Conservation (phyloP, 805 yeast genomes). For the Saccharomyces paradoxus region DNA sequence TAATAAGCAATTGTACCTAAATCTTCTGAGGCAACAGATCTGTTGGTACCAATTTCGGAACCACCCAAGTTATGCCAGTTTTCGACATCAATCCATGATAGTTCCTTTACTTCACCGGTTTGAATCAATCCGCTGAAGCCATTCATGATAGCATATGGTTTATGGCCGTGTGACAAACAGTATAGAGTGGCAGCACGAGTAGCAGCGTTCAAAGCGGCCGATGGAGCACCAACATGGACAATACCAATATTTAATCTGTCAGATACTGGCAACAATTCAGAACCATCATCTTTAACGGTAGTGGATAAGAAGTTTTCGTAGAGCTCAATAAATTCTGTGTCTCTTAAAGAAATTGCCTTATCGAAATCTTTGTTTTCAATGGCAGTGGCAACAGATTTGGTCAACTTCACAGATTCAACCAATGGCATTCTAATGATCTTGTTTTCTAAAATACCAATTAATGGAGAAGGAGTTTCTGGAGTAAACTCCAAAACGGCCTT, state of each 20-base stretch:
- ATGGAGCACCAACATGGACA: conserved; percentile 92
- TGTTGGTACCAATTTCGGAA: conserved; percentile 93
- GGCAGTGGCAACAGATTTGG: conserved; percentile 86
- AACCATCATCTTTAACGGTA: conserved; percentile 58
- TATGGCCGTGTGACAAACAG: conserved; percentile 85
- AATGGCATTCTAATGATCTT: conserved; percentile 77
- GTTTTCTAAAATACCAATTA: conserved; percentile 85
- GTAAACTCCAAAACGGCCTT: conserved; percentile 83
- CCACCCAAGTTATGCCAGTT: conserved; percentile 90
- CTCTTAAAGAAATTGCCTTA: conserved; percentile 79
- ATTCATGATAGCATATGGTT: conserved; percentile 81
- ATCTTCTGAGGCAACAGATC: conserved; percentile 76
- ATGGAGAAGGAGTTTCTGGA: conserved; percentile 88
- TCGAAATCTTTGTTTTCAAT: conserved; percentile 73
- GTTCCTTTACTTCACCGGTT: conserved; percentile 70
- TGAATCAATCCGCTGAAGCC: conserved; percentile 89
- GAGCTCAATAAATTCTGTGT: conserved; percentile 79
- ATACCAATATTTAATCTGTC: conserved; percentile 71
- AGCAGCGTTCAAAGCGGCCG: conserved; percentile 92
- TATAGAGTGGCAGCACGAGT: conserved; percentile 84
- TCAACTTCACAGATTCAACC: conserved; percentile 81
- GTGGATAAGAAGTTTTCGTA: conserved; percentile 64
- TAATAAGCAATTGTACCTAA: conserved; percentile 87
- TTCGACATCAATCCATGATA: conserved; percentile 80
- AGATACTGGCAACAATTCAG: conserved; percentile 49